phyloP scores from a whole-genome alignment of 1,139 yeast species.

The Yamadazyma dendronema region DNA sequence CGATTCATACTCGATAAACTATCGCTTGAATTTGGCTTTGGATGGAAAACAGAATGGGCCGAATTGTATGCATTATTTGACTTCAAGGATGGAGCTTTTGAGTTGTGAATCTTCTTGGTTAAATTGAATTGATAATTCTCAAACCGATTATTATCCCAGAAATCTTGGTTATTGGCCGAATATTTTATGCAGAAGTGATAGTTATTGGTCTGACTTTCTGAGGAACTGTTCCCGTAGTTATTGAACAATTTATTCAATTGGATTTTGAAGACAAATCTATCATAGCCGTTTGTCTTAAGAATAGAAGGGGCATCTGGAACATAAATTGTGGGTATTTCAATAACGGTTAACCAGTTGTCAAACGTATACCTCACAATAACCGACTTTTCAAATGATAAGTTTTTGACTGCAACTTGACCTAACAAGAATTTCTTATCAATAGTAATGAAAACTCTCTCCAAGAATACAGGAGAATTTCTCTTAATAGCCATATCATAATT shows the following conservation, averaged over 20 bases:
- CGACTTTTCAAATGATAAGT: conserved; percentile 61
- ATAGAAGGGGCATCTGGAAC: conserved; percentile 59
- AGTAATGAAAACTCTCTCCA: conserved; percentile 64
- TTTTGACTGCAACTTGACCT: conserved; percentile 75
- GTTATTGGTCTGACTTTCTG: conserved; percentile 19
- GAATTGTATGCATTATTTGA: not conserved
- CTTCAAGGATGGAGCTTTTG: not conserved
- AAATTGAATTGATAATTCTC: conserved; percentile 53
- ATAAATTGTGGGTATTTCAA: conserved; percentile 66
- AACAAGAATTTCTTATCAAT: conserved; percentile 54
- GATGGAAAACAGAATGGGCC: conserved; percentile 4
- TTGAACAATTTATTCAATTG: conserved; percentile 41
- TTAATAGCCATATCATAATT: conserved; percentile 39
- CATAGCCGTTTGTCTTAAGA: conserved; percentile 50
- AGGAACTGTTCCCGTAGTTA: conserved; percentile 7
- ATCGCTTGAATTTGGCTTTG: conserved; percentile 3
- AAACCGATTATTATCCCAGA: conserved; percentile 74
- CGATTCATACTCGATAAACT: conserved; percentile 3
- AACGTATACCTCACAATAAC: conserved; percentile 64
- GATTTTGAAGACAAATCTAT: conserved; percentile 56
- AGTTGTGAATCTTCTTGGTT: conserved; percentile 6
- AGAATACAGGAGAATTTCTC: conserved; percentile 47
- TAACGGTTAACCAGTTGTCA: conserved; percentile 71
- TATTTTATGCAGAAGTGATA: conserved; percentile 62
- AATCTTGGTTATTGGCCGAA: conserved; percentile 46